Percentiles rank a stretch among this genome's conserved stretches.
Evolutionary conservation across 2,329 filamentous ascomycete genomes (phyloP).

Genomic region (Ophiostoma sp.): DNA sequence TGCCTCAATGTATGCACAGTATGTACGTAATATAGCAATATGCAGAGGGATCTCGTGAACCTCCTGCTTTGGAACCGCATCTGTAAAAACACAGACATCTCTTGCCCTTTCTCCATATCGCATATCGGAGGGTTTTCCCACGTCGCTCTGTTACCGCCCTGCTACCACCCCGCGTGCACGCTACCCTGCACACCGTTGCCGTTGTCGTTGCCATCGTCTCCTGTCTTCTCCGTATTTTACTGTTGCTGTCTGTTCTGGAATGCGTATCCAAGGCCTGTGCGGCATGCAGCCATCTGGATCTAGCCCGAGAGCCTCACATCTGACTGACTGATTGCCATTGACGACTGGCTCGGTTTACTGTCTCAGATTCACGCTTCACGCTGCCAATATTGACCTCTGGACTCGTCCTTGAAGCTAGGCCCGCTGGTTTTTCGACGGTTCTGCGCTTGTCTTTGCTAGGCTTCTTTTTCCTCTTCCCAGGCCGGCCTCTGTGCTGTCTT

Average conservation of each 20-base stretch:
- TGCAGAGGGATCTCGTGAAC: conserved; percentile 6
- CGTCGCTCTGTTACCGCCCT: background rate
- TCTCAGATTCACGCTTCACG: conserved; percentile 11
- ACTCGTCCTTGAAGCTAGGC: background rate
- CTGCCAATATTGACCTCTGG: background rate
- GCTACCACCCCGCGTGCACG: conserved; percentile 11
- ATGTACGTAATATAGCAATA: conserved; percentile 9
- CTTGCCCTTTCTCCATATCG: conserved; percentile 1
- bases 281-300: conserved; percentile 7
- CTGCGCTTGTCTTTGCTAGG: conserved; percentile 10
- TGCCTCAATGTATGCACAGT: background rate
- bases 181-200: background rate
- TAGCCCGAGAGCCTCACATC: background rate
- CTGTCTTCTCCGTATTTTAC: background rate
- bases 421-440: background rate
- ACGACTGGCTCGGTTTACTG: background rate
- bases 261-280: conserved; percentile 1
- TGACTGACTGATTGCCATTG: background rate
- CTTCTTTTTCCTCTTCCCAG: conserved; percentile 11
- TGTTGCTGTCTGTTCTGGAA: background rate
- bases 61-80: background rate
- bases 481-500: too few species aligned
- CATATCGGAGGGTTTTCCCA: conserved; percentile 8
- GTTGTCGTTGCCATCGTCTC: background rate
- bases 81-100: conserved; percentile 2